Base-by-base conservation (phyloP, 352 stramenopile genomes). In the Pythium insidiosum region DNA sequence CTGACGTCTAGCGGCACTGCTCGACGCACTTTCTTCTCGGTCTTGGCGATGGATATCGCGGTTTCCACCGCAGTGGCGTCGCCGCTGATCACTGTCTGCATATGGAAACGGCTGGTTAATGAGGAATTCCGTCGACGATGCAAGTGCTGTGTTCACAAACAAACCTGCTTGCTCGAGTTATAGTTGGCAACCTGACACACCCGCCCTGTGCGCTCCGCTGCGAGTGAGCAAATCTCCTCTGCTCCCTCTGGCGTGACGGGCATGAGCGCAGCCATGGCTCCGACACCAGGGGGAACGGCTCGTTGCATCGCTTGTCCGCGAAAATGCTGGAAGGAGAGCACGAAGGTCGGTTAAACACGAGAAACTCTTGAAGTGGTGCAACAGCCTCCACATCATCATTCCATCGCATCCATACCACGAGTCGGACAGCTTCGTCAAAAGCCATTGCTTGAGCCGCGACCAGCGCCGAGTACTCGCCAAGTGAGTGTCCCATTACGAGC, bases 131-230 rank as follows among this genome's bases (percentile, higher is more conserved):
- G n/a, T n/a, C n/a, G n/a, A n/a, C n/a, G n/a, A n/a, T n/a, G n/a
- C n/a, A n/a, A n/a, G n/a, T n/a, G n/a, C n/a, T n/a, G n/a, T n/a
- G n/a, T n/a, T n/a, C n/a, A n/a, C n/a, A n/a, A 75, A 75, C 68
- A n/a, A n/a, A n/a, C n/a, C n/a, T 95, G 83, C 60, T 87, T 88
- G 56, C 54, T 85, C 9, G 77, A 91, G 64, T 95, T 95, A 64
- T 90, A 88, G 63, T 95, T 95, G 48, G 83, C 80, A 29, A 93
- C 78, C 47, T 85, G 61, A 48, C 81, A 93, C 6, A 80, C 63
- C 9, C 34, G 38, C 26, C 60, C 43, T 0, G 66, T 65, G 38
- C 58, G 49, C 1, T 46, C 38, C 11, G 68, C 58, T 5, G 68
- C 69, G 30, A 66, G 36, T 25, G 47, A 47, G 47, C 73, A 89